A percentile compares a stretch with the other conserved stretches of the same genome.
phyloP scores from a whole-genome alignment of 2,329 filamentous ascomycete genomes.

The Cryphonectria japonica region DNA sequence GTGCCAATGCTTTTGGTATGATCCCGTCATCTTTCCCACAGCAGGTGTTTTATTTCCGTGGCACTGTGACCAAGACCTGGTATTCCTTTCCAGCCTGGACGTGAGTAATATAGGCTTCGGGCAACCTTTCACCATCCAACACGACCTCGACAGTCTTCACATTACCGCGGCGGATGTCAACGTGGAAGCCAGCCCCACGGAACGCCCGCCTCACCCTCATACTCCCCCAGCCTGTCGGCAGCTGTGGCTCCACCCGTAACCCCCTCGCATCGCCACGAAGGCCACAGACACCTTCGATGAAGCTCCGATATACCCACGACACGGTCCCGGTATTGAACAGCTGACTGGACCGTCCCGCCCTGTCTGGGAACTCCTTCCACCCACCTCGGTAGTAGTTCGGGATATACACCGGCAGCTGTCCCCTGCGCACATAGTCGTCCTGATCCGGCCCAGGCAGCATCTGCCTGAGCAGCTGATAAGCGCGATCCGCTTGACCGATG shows the following conservation, averaged over 20 bases:
- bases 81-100: constrained; percentile 44
- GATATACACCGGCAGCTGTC: constrained; percentile 60
- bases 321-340: constrained; percentile 63
- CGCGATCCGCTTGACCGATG: constrained; percentile 53
- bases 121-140: constrained; percentile 43
- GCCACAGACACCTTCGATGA: constrained; percentile 60
- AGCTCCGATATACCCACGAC: constrained; percentile 59
- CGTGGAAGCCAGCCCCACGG: constrained; percentile 53
- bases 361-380: constrained; percentile 51
- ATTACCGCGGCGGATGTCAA: constrained; percentile 48
- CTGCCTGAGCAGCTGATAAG: constrained; percentile 54
- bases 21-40: not conserved
- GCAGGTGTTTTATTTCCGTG: not conserved
- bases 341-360: constrained; percentile 59
- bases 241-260: constrained; percentile 51
- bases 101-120: constrained; percentile 44
- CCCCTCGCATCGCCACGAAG: constrained; percentile 54
- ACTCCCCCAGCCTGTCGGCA: constrained; percentile 53
- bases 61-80: constrained; percentile 19
- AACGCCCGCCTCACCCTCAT: constrained; percentile 54
- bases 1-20: not conserved
- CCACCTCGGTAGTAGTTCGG: constrained; percentile 63
- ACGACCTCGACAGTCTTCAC: constrained; percentile 47
- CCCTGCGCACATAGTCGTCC: constrained; percentile 54
- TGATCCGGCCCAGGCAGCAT: constrained; percentile 58